Conservation (phyloP, 805 yeast genomes). For the Saturnispora zaruensis region DNA sequence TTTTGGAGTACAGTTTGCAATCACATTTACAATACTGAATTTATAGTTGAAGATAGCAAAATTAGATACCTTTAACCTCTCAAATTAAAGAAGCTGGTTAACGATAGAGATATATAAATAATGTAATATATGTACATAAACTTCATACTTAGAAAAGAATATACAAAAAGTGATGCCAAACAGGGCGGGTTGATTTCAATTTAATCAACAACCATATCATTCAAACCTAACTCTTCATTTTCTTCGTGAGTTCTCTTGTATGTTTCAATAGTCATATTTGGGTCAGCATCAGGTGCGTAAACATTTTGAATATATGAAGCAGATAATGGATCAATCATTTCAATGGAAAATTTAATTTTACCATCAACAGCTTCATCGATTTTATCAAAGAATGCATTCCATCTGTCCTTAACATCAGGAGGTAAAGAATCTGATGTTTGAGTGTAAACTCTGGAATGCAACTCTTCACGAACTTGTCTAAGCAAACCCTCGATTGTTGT, state of each 20-base stretch:
- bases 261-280: conserved; percentile 88
- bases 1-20: too few species aligned
- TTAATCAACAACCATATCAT: conserved; percentile 32
- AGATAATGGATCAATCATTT: conserved; percentile 92
- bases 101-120: background rate
- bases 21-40: too few species aligned
- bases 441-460: conserved; percentile 74
- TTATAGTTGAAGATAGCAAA: too few species aligned
- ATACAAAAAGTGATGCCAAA: background rate
- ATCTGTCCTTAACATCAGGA: conserved; percentile 60
- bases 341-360: conserved; percentile 68
- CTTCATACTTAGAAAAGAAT: conserved; percentile 1
- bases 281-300: conserved; percentile 98
- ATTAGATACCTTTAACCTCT: too few species aligned
- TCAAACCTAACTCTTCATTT: conserved; percentile 85
- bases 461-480: conserved; percentile 81
- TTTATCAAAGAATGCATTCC: conserved; percentile 71
- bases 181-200: background rate
- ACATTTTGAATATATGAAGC: conserved; percentile 94
- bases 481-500: conserved; percentile 93
- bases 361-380: conserved; percentile 78
- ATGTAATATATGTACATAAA: background rate
- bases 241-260: conserved; percentile 82
- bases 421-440: conserved; percentile 92
- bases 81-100: too few species aligned